Conservation (phyloP, 495 filamentous ascomycete species). For the Aspergillus funiculosus region DNA sequence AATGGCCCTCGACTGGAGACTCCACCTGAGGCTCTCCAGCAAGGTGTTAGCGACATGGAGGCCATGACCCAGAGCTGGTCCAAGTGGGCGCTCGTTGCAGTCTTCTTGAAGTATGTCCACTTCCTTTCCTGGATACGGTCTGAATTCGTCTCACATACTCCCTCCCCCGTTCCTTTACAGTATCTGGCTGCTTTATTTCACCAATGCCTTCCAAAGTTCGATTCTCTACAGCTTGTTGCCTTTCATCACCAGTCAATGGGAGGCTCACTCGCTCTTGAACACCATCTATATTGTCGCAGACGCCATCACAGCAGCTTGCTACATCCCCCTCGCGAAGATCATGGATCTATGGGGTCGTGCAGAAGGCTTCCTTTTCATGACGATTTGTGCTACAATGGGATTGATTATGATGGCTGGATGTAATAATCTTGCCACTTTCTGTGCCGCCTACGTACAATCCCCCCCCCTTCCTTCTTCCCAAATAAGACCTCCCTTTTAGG, state of each 20-base stretch:
- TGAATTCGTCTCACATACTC: too few species aligned
- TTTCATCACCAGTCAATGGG: conserved; percentile 30
- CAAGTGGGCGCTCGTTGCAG: conserved; percentile 19
- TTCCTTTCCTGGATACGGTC: too few species aligned
- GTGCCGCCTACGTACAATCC: conserved; percentile 38
- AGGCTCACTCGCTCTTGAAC: conserved; percentile 30
- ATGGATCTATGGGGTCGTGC: conserved; percentile 59
- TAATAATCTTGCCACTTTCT: conserved; percentile 40
- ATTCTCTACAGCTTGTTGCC: conserved; percentile 21
- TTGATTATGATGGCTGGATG: conserved; percentile 46
- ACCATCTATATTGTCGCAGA: conserved; percentile 27
- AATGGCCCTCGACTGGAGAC: not conserved
- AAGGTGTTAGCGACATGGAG: conserved; percentile 13
- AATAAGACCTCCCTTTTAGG: too few species aligned
- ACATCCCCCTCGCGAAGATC: conserved; percentile 58
- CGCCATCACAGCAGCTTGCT: conserved; percentile 54
- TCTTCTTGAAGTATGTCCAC: conserved; percentile 21
- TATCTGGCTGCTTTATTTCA: conserved; percentile 26
- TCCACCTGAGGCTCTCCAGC: not conserved
- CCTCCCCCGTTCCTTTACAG: not conserved
- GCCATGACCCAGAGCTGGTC: conserved; percentile 23
- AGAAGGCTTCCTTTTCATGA: conserved; percentile 45
- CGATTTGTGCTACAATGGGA: conserved; percentile 32
- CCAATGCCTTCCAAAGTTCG: conserved; percentile 18
- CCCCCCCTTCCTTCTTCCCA: not conserved